Conservation (phyloP, 805 yeast species). For the Tetrapisispora fleetii region DNA sequence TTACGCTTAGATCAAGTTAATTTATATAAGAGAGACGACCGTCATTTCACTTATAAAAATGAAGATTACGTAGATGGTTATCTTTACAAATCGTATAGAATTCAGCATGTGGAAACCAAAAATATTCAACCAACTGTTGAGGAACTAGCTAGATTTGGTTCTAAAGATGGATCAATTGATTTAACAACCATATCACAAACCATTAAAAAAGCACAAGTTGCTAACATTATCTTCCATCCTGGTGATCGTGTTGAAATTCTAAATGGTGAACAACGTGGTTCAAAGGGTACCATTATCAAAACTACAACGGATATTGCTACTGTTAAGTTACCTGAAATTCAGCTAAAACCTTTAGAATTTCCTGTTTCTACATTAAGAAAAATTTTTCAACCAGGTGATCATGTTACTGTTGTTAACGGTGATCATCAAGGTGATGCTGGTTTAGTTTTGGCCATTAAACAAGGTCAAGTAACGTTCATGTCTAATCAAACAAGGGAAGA, state of each 20-base stretch:
- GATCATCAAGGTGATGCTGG: conserved; percentile 92
- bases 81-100: conserved; percentile 73
- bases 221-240: conserved; percentile 63
- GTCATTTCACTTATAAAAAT: conserved; percentile 62
- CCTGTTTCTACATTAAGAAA: conserved; percentile 78
- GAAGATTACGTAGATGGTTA: conserved; percentile 90
- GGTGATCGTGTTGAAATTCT: conserved; percentile 91
- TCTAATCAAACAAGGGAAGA: conserved; percentile 85
- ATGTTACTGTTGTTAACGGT: conserved; percentile 86
- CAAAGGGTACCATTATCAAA: conserved; percentile 65
- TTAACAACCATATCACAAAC: conserved; percentile 77
- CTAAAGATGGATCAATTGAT: conserved; percentile 80
- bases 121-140: conserved; percentile 79
- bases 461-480: conserved; percentile 80
- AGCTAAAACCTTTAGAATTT: conserved; percentile 53
- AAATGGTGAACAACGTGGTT: conserved; percentile 88
- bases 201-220: conserved; percentile 53
- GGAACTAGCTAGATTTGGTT: conserved; percentile 75
- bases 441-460: conserved; percentile 71
- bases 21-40: conserved; percentile 55
- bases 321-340: conserved; percentile 40
- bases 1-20: conserved; percentile 69
- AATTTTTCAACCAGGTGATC: conserved; percentile 84
- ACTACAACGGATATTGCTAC: conserved; percentile 56
- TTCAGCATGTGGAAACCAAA: conserved; percentile 71